Conservation (phyloP, 257 asterid genomes). For the Scutellaria barbata region DNA sequence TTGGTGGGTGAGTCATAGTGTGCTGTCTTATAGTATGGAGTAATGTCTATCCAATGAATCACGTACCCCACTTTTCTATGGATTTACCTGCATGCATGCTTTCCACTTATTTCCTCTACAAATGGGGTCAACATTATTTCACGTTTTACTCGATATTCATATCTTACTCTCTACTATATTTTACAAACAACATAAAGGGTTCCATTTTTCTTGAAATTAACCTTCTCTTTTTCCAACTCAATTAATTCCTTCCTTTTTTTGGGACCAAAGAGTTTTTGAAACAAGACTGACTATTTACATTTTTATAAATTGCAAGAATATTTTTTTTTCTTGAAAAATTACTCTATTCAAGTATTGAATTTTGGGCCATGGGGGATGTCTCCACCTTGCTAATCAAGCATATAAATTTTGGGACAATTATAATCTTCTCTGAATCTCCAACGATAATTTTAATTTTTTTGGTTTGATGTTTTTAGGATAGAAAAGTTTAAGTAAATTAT, state of each 20-base stretch:
- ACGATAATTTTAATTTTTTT: background rate
- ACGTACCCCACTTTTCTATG: constrained; percentile 25
- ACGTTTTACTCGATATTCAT: background rate
- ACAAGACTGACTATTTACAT: no score
- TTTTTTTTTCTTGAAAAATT: no score
- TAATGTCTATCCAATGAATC: background rate
- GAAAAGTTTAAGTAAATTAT: no score
- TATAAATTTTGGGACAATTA: background rate
- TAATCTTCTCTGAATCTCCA: background rate
- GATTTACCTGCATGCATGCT: constrained; percentile 11
- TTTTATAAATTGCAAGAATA: no score
- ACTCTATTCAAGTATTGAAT: no score
- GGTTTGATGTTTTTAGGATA: background rate
- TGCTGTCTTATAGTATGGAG: background rate
- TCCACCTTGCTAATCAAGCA: background rate
- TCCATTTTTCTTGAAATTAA: no score
- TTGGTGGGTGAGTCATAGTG: constrained; percentile 10
- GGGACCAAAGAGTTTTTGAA: no score
- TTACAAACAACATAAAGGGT: no score
- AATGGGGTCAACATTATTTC: background rate
- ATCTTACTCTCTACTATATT: no score
- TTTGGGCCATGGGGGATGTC: background rate
- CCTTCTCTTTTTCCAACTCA: no score
- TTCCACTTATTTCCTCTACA: background rate
- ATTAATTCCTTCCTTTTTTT: no score